Conservation (phyloP, 352 stramenopile genomes). For the Phytophthora capsici region DNA sequence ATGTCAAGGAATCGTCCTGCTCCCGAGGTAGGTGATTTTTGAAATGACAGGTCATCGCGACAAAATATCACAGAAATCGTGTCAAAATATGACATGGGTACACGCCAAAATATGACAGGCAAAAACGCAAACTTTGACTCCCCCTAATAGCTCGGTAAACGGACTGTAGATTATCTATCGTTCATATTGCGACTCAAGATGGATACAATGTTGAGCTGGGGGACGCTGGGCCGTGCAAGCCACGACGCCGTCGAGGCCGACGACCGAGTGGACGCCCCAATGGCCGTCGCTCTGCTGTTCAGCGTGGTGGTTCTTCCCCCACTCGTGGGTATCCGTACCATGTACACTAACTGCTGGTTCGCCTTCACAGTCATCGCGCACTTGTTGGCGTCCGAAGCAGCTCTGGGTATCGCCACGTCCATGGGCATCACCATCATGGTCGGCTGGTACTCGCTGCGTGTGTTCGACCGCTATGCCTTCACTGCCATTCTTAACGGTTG, state of each 20-base stretch:
- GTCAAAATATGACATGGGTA: too few relatives aligned
- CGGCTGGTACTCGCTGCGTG: constrained; percentile 83
- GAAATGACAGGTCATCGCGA: too few relatives aligned
- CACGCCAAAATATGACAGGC: too few relatives aligned
- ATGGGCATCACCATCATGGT: constrained; percentile 89
- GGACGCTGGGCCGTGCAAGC: constrained; percentile 13
- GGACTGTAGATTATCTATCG: neutral
- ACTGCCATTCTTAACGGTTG: constrained; percentile 75
- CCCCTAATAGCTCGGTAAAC: neutral
- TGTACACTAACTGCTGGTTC: constrained; percentile 86
- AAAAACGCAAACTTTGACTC: too few relatives aligned
- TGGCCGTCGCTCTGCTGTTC: constrained; percentile 67
- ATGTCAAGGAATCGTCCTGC: too few relatives aligned
- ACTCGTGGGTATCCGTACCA: constrained; percentile 65
- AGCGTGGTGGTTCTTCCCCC: constrained; percentile 60
- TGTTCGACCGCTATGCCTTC: constrained; percentile 83
- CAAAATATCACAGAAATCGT: too few relatives aligned
- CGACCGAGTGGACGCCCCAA: constrained; percentile 51
- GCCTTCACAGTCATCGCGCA: constrained; percentile 66
- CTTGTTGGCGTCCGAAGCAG: constrained; percentile 57
- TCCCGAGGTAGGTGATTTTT: too few relatives aligned
- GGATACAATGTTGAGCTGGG: constrained; percentile 37
- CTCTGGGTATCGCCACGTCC: constrained; percentile 75
- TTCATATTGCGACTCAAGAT: constrained; percentile 29
- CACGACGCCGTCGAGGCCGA: constrained; percentile 16